Evolutionary conservation across 2,329 filamentous ascomycete genomes (phyloP).

Genomic region (Diplodia mutila): DNA sequence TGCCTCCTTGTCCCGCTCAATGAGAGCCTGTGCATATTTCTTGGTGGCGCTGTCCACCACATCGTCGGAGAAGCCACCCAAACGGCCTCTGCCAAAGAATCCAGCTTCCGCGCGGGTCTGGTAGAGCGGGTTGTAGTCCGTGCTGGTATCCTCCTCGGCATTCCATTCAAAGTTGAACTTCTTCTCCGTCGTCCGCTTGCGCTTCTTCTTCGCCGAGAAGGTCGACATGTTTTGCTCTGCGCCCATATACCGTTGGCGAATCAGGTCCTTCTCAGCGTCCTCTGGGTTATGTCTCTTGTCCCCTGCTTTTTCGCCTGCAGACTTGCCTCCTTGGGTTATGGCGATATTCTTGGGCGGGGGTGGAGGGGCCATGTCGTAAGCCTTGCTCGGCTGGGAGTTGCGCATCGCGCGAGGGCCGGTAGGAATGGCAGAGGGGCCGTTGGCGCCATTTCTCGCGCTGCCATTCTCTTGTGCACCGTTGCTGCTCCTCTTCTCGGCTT

Average conservation of each 20-base stretch:
- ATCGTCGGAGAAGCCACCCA: constrained; percentile 69
- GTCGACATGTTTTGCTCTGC: constrained; percentile 83
- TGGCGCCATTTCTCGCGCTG: constrained; percentile 24
- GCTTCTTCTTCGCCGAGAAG: constrained; percentile 95
- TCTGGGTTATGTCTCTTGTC: constrained; percentile 48
- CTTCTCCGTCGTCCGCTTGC: constrained; percentile 86
- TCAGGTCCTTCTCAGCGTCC: constrained; percentile 72
- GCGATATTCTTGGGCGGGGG: constrained; percentile 49
- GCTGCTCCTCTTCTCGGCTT: constrained; percentile 39
- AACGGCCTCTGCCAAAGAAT: constrained; percentile 69
- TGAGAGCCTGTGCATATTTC: constrained; percentile 69
- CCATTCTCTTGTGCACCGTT: constrained; percentile 25
- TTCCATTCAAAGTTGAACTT: constrained; percentile 99
- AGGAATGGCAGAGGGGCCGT: constrained; percentile 47
- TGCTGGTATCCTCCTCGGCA: constrained; percentile 86
- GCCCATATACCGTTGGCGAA: constrained; percentile 86
- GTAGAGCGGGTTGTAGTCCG: constrained; percentile 81
- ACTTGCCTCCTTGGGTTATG: constrained; percentile 30
- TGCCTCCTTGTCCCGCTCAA: constrained; percentile 74
- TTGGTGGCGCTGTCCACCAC: constrained; percentile 55
- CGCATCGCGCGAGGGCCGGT: constrained; percentile 58
- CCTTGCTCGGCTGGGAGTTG: constrained; percentile 47
- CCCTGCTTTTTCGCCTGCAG: constrained; percentile 31
- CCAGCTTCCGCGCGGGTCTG: constrained; percentile 67
- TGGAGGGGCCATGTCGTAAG: constrained; percentile 59